phyloP scores from a whole-genome alignment of 805 yeast genomes.

The Candida pseudofarinosa region DNA sequence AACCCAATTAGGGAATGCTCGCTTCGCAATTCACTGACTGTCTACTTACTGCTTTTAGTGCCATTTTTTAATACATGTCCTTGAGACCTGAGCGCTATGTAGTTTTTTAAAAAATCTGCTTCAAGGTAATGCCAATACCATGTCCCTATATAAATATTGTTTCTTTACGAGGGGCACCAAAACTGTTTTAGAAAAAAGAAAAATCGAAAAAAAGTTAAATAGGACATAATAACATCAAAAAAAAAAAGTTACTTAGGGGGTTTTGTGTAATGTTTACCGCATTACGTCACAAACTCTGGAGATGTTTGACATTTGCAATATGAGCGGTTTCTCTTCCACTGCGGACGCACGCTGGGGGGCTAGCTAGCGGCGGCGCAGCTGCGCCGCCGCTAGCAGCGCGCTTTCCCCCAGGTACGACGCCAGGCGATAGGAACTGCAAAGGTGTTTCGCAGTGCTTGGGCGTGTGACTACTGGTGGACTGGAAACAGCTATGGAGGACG shows the following conservation, averaged over 20 bases:
- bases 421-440: too few relatives aligned
- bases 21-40: too few relatives aligned
- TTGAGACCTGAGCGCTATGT: not conserved
- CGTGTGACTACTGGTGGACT: too few relatives aligned
- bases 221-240: too few relatives aligned
- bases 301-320: not conserved
- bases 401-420: too few relatives aligned
- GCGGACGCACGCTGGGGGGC: too few relatives aligned
- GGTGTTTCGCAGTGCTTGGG: too few relatives aligned
- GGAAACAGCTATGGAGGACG: too few relatives aligned
- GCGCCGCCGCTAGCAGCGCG: too few relatives aligned
- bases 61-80: not conserved
- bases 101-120: not conserved
- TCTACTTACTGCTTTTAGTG: not conserved
- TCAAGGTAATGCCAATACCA: not conserved
- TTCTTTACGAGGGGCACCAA: not conserved
- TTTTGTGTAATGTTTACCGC: slow-evolving; percentile 3
- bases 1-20: too few relatives aligned
- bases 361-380: too few relatives aligned
- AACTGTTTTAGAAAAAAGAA: slow-evolving; percentile 1
- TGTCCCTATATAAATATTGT: not conserved
- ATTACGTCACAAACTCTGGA: slow-evolving; percentile 2
- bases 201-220: slow-evolving; percentile 1
- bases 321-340: too few relatives aligned
- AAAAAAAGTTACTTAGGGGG: not conserved